Conservation (phyloP, 768 basidiomycete genomes). For the Naematelia encephala region DNA sequence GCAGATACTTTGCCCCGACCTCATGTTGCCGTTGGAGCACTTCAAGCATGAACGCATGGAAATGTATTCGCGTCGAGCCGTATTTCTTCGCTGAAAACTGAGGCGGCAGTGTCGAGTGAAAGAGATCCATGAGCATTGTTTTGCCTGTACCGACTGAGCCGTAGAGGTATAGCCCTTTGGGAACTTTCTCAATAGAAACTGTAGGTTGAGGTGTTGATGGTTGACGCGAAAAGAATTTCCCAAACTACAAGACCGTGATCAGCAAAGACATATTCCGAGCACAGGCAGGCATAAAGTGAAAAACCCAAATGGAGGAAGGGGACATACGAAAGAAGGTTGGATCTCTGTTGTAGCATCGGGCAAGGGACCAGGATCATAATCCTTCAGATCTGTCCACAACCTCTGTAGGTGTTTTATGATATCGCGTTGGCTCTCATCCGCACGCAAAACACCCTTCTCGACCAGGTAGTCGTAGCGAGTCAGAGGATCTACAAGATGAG, state of each 20-base stretch:
- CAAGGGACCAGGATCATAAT: conserved; percentile 69
- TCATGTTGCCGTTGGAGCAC: conserved; percentile 72
- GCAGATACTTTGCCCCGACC: conserved; percentile 24
- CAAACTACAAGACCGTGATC: conserved; percentile 13
- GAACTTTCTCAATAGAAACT: conserved; percentile 58
- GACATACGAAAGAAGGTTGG: conserved; percentile 35
- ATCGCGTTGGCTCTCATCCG: conserved; percentile 77
- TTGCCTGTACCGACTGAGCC: conserved; percentile 98
- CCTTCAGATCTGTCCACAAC: conserved; percentile 67
- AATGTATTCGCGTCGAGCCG: conserved; percentile 68
- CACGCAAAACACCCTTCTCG: conserved; percentile 58
- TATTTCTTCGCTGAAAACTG: conserved; percentile 28
- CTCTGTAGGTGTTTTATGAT: conserved; percentile 79
- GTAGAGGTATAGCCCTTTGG: conserved; percentile 88
- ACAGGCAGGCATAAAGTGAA: no score
- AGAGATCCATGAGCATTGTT: conserved; percentile 95
- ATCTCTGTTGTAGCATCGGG: conserved; percentile 50
- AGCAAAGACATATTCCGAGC: neutral
- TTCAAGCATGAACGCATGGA: conserved; percentile 99
- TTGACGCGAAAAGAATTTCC: conserved; percentile 26
- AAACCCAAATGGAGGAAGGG: neutral
- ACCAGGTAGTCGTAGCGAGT: conserved; percentile 57
- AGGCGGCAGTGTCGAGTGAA: conserved; percentile 70
- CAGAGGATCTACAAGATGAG: conserved; percentile 34
- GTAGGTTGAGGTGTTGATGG: conserved; percentile 20